phyloP scores from a whole-genome alignment of 495 filamentous ascomycete species.

The Ramalina peruviana region DNA sequence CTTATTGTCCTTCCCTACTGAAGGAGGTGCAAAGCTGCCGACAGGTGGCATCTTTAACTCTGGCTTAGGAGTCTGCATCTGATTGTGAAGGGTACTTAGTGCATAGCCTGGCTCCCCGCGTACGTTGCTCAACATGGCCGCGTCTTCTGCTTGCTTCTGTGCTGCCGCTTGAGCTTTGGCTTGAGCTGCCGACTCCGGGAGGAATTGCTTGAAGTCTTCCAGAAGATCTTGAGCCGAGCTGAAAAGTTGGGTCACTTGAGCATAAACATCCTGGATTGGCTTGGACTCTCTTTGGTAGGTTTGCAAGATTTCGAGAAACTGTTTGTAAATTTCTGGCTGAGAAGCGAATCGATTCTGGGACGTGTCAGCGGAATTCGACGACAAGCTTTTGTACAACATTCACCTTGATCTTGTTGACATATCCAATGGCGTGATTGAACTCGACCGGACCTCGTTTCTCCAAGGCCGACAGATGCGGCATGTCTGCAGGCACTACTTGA shows the following conservation, averaged over 20 bases:
- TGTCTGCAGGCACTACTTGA: slow-evolving; percentile 8
- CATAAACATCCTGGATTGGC: slow-evolving; percentile 96
- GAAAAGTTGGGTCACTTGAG: slow-evolving; percentile 91
- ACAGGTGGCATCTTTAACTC: slow-evolving; percentile 76
- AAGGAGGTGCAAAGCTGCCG: slow-evolving; percentile 79
- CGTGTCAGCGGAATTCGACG: not conserved
- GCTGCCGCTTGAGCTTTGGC: slow-evolving; percentile 56
- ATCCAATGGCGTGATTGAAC: slow-evolving; percentile 99
- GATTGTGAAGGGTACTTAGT: slow-evolving; percentile 23
- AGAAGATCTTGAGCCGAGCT: slow-evolving; percentile 88
- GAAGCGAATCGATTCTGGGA: slow-evolving; percentile 81
- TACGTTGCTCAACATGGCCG: slow-evolving; percentile 45
- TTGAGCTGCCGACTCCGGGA: slow-evolving; percentile 91
- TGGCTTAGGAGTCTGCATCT: slow-evolving; percentile 36
- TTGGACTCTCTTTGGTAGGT: slow-evolving; percentile 98
- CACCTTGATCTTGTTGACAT: slow-evolving; percentile 99
- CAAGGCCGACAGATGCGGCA: slow-evolving; percentile 27
- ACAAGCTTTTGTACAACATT: slow-evolving; percentile 6
- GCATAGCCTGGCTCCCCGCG: slow-evolving; percentile 37
- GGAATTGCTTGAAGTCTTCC: slow-evolving; percentile 97
- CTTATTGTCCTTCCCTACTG: slow-evolving; percentile 67
- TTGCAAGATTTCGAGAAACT: slow-evolving; percentile 96
- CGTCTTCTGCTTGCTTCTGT: slow-evolving; percentile 52
- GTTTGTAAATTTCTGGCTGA: slow-evolving; percentile 97
- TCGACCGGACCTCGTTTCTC: slow-evolving; percentile 92